These are phyloP conservation scores for Cutaneotrichosporon sp. DNA, from an alignment of 1,284 basidiomycete genomes.

Conservation along the genomic window DNA sequence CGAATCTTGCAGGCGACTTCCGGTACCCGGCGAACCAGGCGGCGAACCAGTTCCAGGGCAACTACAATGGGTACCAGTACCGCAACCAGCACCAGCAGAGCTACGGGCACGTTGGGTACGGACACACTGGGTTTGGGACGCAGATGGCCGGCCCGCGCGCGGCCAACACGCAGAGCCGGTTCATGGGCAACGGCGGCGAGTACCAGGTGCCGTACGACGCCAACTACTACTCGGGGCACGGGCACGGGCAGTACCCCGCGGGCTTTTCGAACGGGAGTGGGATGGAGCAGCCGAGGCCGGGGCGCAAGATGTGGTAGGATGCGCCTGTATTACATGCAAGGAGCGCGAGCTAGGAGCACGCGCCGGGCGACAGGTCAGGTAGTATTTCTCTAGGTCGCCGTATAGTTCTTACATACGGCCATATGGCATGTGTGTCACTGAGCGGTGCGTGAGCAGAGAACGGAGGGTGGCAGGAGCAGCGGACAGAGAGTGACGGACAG, in stretches of 20 bases:
- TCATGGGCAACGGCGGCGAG: slow-evolving; percentile 6
- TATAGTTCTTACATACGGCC: neutral
- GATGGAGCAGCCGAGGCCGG: neutral
- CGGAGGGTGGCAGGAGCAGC: neutral
- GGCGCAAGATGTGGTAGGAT: slow-evolving; percentile 9
- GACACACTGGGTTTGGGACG: slow-evolving; percentile 22
- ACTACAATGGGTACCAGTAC: slow-evolving; percentile 19
- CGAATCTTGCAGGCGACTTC: slow-evolving; percentile 5
- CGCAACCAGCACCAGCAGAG: slow-evolving; percentile 7
- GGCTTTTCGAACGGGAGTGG: neutral
- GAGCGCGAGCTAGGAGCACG: neutral
- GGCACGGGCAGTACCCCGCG: neutral
- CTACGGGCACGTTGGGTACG: slow-evolving; percentile 18
- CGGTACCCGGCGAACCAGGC: slow-evolving; percentile 12
- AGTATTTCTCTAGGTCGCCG: neutral
- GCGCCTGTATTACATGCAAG: neutral
- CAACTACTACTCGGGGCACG: slow-evolving; percentile 2
- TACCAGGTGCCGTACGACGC: neutral
- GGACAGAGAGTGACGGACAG: too few species aligned
- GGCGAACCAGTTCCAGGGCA: slow-evolving; percentile 13
- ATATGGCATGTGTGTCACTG: slow-evolving; percentile 1
- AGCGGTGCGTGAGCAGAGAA: neutral
- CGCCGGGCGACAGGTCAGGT: neutral
- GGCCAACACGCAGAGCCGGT: slow-evolving; percentile 3
- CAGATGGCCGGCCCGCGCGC: slow-evolving; percentile 21